These are phyloP conservation scores for Wickerhamomyces ciferrii DNA, from an alignment of 805 yeast species.

Conservation along the genomic window DNA sequence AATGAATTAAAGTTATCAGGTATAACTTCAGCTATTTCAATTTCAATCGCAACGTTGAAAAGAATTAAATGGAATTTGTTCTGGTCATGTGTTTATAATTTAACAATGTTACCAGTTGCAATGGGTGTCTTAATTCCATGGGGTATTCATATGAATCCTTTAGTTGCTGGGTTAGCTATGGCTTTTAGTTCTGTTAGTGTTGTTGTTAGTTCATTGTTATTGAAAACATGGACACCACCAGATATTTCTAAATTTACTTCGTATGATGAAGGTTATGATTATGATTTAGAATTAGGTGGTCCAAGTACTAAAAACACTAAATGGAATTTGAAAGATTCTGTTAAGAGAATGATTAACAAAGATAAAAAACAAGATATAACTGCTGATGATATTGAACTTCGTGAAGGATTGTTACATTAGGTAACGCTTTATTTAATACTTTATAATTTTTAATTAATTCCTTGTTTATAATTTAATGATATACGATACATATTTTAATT, in stretches of 20 bases:
- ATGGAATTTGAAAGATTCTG: conserved; percentile 12
- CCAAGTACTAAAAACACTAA: background rate
- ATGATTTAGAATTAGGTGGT: conserved; percentile 13
- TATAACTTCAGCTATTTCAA: conserved; percentile 56
- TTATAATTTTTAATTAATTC: too few species aligned
- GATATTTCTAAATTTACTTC: conserved; percentile 4
- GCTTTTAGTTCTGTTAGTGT: conserved; percentile 90
- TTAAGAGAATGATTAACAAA: conserved; percentile 8
- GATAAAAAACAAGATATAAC: background rate
- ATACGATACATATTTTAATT: background rate
- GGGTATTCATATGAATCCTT: conserved; percentile 75
- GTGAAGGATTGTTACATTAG: conserved; percentile 10
- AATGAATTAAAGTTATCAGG: conserved; percentile 35
- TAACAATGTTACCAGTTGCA: conserved; percentile 86
- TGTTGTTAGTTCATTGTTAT: conserved; percentile 67
- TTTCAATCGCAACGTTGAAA: conserved; percentile 63
- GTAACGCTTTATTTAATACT: too few species aligned
- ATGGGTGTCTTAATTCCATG: conserved; percentile 87
- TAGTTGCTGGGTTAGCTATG: conserved; percentile 90
- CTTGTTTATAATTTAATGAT: background rate
- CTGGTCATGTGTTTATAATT: conserved; percentile 83
- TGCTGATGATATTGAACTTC: conserved; percentile 15
- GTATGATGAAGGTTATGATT: conserved; percentile 2
- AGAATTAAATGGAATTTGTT: conserved; percentile 77
- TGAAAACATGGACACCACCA: conserved; percentile 58